Percentiles rank a stretch among this genome's conserved stretches.
phyloP scores from a whole-genome alignment of 495 filamentous ascomycete genomes.

The Bacidia rubella region DNA sequence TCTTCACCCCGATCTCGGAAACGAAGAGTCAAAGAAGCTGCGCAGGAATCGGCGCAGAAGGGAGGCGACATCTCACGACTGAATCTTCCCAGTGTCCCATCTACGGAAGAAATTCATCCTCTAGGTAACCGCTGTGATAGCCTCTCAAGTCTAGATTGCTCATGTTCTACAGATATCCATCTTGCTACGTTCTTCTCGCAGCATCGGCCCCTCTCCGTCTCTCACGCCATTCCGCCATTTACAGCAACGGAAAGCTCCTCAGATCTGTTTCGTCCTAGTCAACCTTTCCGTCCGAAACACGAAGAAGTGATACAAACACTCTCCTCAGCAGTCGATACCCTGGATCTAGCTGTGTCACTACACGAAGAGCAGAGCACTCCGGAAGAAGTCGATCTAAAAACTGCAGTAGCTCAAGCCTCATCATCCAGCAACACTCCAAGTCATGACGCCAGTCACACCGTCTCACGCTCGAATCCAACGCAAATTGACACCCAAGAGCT shows the following conservation, averaged over 20 bases:
- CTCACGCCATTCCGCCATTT: conserved; percentile 57
- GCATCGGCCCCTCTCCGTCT: conserved; percentile 85
- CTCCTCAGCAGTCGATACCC: conserved; percentile 52
- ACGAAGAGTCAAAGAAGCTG: conserved; percentile 13
- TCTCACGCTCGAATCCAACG: no score
- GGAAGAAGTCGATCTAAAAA: conserved; percentile 30
- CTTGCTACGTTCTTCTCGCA: conserved; percentile 91
- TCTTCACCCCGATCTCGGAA: conserved; percentile 5
- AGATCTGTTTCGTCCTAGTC: conserved; percentile 53
- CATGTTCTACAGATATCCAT: conserved; percentile 51
- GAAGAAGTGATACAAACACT: conserved; percentile 69
- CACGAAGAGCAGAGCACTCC: conserved; percentile 22
- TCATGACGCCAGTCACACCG: conserved; percentile 31
- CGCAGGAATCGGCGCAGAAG: background rate
- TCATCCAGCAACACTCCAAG: conserved; percentile 26
- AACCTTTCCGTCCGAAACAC: conserved; percentile 32
- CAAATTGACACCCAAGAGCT: conserved; percentile 39
- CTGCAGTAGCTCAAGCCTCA: conserved; percentile 34
- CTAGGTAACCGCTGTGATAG: conserved; percentile 40
- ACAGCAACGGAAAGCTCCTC: conserved; percentile 63
- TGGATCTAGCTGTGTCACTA: conserved; percentile 48
- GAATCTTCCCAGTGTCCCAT: conserved; percentile 69
- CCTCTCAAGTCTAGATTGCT: conserved; percentile 9
- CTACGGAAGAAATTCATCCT: conserved; percentile 63
- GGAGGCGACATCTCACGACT: conserved; percentile 17